These are phyloP conservation scores for Trichoderma sp. DNA, from an alignment of 2,329 filamentous ascomycete species.

Conservation along the genomic window DNA sequence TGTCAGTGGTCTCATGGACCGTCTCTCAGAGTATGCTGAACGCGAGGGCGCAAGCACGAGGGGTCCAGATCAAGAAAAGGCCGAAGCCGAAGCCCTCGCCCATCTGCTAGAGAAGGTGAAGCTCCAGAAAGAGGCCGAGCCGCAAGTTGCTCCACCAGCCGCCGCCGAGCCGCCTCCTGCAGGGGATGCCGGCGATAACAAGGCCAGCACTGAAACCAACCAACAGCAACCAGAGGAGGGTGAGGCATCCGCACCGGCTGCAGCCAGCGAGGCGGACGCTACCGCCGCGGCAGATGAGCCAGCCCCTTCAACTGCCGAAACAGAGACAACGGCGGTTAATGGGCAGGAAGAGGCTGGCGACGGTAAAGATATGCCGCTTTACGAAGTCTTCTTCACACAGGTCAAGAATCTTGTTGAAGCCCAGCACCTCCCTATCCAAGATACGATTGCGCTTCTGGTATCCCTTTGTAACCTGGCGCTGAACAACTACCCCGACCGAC, in stretches of 20 bases:
- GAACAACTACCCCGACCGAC: constrained; percentile 87
- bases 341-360: constrained; percentile 35
- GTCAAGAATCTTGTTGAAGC: constrained; percentile 91
- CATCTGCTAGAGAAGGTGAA: constrained; percentile 75
- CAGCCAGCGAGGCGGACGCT: constrained; percentile 22
- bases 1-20: constrained; percentile 96
- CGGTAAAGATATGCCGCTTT: constrained; percentile 73
- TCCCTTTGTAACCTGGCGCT: constrained; percentile 90
- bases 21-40: constrained; percentile 90
- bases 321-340: constrained; percentile 49
- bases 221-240: constrained; percentile 26
- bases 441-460: constrained; percentile 90
- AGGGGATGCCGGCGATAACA: constrained; percentile 32
- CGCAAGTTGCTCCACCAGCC: constrained; percentile 25
- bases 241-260: constrained; percentile 27
- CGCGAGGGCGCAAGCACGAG: constrained; percentile 73
- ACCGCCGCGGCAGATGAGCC: constrained; percentile 33
- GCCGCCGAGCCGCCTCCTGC: constrained; percentile 23
- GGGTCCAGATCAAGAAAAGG: constrained; percentile 67
- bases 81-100: constrained; percentile 79
- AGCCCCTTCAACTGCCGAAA: constrained; percentile 25
- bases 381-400: constrained; percentile 96
- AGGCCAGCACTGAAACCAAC: neutral
- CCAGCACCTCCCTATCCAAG: constrained; percentile 86
- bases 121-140: constrained; percentile 56